Evolutionary conservation across 805 yeast species (phyloP), one percentile per base, ranked within the genome.

Genomic region (Metschnikowia drakensbergensis): DNA sequence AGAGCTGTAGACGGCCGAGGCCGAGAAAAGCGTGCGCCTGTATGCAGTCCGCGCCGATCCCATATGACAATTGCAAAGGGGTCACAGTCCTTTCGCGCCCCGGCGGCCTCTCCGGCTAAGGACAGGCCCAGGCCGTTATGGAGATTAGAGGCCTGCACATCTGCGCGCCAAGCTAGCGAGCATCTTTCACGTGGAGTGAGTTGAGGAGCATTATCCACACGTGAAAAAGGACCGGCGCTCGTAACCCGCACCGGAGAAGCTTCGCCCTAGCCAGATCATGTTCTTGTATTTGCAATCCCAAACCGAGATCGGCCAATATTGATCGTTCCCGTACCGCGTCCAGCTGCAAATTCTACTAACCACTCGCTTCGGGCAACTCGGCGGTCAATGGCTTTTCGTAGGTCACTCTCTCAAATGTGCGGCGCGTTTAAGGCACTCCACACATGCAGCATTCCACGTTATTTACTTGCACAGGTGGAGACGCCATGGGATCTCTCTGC

Each of bases 371-470:
- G 17, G 17, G 17, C 17, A 17, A 17, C 2, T 17, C 17, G 17
- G 17, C 17, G 17, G 17, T 17, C 17, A 17, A 17, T 17, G 17
- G 17, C 17, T 17, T 17, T 17, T 17, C 17, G 17, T 17, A 17
- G 17, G 17, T 17, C 17, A 17, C 17, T 17, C 17, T 17, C 17
- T 17, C 17, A 17, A 17, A 17, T 9, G 36, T 40, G 43, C 30
- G n/a, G 43, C 36, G 43, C 43, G 43, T 32, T 23, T 31, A 40
- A 40, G 5, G 28, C 36, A n/a, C 35, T 40, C 34, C 43, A 40
- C 43, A 40, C 43, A 40, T 40, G 43, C 36, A 32, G 35, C 43
- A 23, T 30, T 23, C 31, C 43, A 40, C 42, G 36, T 32, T 40
- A 25, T 31, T 31, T 40, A 40, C 17, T 30, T n/a, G 36, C 17